Conservation (phyloP, 108 stramenopile species). For the Pseudonitzschia delicatissima region DNA sequence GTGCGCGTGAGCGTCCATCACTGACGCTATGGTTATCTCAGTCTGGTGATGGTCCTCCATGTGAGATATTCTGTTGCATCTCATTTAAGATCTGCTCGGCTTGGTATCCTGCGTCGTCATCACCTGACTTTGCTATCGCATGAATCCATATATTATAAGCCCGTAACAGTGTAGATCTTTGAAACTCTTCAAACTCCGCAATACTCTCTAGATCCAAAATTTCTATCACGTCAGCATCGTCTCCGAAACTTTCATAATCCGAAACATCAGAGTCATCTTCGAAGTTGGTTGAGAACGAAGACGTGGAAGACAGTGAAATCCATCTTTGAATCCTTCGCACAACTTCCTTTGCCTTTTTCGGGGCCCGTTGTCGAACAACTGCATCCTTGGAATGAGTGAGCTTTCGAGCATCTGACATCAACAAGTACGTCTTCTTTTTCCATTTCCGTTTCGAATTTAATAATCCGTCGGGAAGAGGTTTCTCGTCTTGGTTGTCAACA, state of each 20-base stretch:
- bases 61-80: constrained; percentile 18
- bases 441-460: constrained; percentile 21
- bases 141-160: constrained; percentile 46
- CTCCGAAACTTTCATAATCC: too few species aligned
- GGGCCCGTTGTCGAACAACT: not conserved
- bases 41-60: constrained; percentile 32
- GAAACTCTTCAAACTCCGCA: constrained; percentile 19
- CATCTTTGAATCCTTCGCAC: constrained; percentile 17
- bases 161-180: constrained; percentile 18
- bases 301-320: not conserved
- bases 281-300: not conserved
- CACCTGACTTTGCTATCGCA: constrained; percentile 33
- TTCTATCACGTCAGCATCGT: too few species aligned
- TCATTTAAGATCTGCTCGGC: constrained; percentile 29
- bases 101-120: constrained; percentile 10
- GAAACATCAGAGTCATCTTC: too few species aligned
- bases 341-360: constrained; percentile 28
- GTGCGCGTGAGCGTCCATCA: constrained; percentile 49
- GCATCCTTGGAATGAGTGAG: constrained; percentile 19
- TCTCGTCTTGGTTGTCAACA: not conserved
- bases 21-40: constrained; percentile 42
- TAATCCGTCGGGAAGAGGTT: not conserved
- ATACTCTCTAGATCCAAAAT: too few species aligned
- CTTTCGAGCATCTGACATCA: constrained; percentile 36
- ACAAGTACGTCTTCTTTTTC: constrained; percentile 38